Percentiles rank a stretch among this genome's conserved stretches.
These are phyloP conservation scores for Ascochyta pisi DNA, from an alignment of 2,329 filamentous ascomycete species.

Conservation along the genomic window DNA sequence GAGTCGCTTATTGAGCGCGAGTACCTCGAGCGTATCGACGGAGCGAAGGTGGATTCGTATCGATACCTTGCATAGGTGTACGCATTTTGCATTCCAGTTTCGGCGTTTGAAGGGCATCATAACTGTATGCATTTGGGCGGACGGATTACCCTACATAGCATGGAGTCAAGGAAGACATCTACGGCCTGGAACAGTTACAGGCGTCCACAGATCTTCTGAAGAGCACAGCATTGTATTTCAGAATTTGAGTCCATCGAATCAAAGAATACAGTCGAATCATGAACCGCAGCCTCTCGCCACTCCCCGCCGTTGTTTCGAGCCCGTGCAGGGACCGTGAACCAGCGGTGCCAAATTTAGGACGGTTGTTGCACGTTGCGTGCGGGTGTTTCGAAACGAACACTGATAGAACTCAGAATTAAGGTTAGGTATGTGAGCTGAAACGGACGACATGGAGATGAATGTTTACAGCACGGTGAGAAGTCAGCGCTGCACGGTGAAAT, in stretches of 20 bases:
- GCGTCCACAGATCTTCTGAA: slow-evolving; percentile 1
- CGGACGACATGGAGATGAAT: background rate
- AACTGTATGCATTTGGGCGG: slow-evolving; percentile 13
- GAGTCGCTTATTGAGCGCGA: slow-evolving; percentile 79
- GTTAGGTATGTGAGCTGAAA: background rate
- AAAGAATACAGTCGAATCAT: background rate
- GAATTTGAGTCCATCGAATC: background rate
- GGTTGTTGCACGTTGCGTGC: slow-evolving; percentile 4
- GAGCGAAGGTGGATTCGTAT: slow-evolving; percentile 67
- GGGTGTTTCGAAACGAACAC: slow-evolving; percentile 12
- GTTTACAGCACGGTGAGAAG: too few species aligned
- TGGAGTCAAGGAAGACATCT: slow-evolving; percentile 10
- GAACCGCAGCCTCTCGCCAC: background rate
- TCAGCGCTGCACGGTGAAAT: too few species aligned
- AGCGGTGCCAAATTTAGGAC: background rate
- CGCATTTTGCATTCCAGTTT: background rate
- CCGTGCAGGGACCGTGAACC: background rate
- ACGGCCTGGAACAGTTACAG: background rate
- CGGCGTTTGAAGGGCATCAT: slow-evolving; percentile 17
- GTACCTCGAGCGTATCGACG: slow-evolving; percentile 79
- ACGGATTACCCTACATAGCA: slow-evolving; percentile 15
- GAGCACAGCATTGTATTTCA: slow-evolving; percentile 1
- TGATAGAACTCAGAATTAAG: slow-evolving; percentile 4
- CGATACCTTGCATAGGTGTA: slow-evolving; percentile 69
- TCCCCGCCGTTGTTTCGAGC: background rate